phyloP scores from a whole-genome alignment of 768 basidiomycete species.

The Guyanaporus albipodus region DNA sequence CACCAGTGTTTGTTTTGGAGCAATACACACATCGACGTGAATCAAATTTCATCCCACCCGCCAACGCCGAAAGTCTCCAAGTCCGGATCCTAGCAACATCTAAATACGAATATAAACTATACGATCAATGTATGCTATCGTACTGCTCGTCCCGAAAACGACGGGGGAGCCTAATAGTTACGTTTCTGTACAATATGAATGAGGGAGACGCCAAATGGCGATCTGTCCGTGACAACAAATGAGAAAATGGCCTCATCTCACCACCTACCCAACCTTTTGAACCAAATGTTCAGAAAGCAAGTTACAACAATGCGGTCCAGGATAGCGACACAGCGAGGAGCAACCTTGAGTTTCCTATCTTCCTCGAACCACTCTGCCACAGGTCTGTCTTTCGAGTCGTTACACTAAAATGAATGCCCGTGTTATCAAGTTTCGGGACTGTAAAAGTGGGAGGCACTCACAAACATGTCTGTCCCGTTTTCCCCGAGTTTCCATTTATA shows the following conservation, averaged over 20 bases:
- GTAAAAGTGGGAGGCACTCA: conserved; percentile 26
- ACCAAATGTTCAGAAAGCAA: conserved; percentile 51
- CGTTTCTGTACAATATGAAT: conserved; percentile 12
- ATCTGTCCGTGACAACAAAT: neutral
- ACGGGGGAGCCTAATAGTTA: neutral
- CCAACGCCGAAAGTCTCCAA: too few species aligned
- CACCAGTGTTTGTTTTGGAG: neutral
- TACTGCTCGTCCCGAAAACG: conserved; percentile 1
- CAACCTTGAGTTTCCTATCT: conserved; percentile 38
- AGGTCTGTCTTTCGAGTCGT: conserved; percentile 44
- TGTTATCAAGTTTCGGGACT: neutral
- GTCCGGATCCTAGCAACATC: neutral
- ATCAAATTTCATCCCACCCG: too few species aligned
- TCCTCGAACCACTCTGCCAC: conserved; percentile 47
- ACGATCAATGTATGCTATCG: conserved; percentile 14
- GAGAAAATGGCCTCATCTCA: conserved; percentile 20
- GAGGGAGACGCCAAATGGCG: neutral
- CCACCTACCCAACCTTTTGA: conserved; percentile 42
- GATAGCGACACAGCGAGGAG: conserved; percentile 36
- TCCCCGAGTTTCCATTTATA: conserved; percentile 57
- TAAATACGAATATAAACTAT: conserved; percentile 22
- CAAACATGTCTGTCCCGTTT: conserved; percentile 42
- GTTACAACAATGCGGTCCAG: conserved; percentile 53
- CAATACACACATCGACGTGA: neutral
- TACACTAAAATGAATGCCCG: conserved; percentile 36